These are phyloP conservation scores for Amylostereum chailletii DNA, from an alignment of 1,284 basidiomycete species.

Conservation along the genomic window DNA sequence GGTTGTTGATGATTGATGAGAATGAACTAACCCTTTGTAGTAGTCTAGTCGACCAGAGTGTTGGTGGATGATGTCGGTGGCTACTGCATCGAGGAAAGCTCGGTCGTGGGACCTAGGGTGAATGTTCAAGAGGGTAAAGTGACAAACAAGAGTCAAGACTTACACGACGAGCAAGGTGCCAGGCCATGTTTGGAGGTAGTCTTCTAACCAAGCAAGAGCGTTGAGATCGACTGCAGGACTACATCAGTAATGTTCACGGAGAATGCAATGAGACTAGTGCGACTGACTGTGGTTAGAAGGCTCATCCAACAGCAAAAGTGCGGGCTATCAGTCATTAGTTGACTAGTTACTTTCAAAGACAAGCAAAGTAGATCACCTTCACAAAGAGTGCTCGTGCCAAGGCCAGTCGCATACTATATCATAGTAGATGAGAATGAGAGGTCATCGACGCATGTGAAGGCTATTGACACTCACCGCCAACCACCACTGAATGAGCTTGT, in stretches of 20 bases:
- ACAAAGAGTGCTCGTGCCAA: slow-evolving; percentile 89
- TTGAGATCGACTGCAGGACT: slow-evolving; percentile 59
- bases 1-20: not conserved
- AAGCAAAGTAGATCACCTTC: slow-evolving; percentile 45
- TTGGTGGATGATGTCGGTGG: slow-evolving; percentile 95
- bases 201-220: slow-evolving; percentile 83
- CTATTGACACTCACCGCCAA: slow-evolving; percentile 58
- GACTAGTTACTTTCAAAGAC: not conserved
- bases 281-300: slow-evolving; percentile 92
- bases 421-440: not conserved
- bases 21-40: slow-evolving; percentile 62
- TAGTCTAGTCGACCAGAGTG: slow-evolving; percentile 94
- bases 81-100: slow-evolving; percentile 94
- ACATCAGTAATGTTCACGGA: slow-evolving; percentile 1
- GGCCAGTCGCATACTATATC: slow-evolving; percentile 70
- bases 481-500: slow-evolving; percentile 95
- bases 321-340: slow-evolving; percentile 35
- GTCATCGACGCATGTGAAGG: not conserved
- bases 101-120: slow-evolving; percentile 84
- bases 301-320: slow-evolving; percentile 85
- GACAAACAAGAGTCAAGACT: slow-evolving; percentile 19
- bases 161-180: slow-evolving; percentile 93
- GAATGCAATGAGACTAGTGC: not conserved
- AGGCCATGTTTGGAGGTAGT: slow-evolving; percentile 95
- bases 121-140: slow-evolving; percentile 5